Evolutionary conservation across 1,284 basidiomycete species (phyloP).

Genomic region (Rugosomyces carneus): DNA sequence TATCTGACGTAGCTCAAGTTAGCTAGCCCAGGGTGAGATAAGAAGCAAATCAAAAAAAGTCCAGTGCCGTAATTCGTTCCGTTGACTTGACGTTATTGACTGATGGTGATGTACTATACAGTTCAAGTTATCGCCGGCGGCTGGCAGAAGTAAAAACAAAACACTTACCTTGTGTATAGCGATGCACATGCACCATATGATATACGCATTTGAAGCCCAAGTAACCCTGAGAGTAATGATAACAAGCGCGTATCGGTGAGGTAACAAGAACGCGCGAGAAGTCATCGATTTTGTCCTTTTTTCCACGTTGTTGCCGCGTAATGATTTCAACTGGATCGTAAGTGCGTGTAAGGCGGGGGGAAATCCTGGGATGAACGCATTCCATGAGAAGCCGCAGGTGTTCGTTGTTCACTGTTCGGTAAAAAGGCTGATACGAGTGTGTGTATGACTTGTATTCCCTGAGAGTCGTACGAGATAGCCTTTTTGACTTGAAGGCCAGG

Average conservation of each 20-base stretch:
- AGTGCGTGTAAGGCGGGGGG: neutral
- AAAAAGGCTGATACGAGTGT: neutral
- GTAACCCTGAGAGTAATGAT: too few species aligned
- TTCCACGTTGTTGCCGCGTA: neutral
- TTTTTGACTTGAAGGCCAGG: conserved; percentile 11
- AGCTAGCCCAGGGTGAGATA: neutral
- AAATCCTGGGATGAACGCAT: too few species aligned
- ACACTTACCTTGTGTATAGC: neutral
- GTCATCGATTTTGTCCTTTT: neutral
- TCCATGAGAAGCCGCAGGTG: too few species aligned
- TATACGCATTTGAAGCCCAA: too few species aligned
- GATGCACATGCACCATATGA: neutral
- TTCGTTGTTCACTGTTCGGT: conserved; percentile 3
- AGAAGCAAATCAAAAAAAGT: too few species aligned
- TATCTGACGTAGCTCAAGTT: neutral
- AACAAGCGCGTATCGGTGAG: too few species aligned
- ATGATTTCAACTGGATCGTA: neutral
- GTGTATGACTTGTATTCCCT: neutral
- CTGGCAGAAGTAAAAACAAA: too few species aligned
- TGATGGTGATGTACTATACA: neutral
- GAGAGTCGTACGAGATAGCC: conserved; percentile 4
- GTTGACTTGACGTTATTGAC: neutral
- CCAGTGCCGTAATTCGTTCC: neutral
- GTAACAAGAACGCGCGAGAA: too few species aligned
- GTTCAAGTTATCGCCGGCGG: too few species aligned